Conservation (phyloP, 306 rosid genomes). For the Hippophae rhamnoides region DNA sequence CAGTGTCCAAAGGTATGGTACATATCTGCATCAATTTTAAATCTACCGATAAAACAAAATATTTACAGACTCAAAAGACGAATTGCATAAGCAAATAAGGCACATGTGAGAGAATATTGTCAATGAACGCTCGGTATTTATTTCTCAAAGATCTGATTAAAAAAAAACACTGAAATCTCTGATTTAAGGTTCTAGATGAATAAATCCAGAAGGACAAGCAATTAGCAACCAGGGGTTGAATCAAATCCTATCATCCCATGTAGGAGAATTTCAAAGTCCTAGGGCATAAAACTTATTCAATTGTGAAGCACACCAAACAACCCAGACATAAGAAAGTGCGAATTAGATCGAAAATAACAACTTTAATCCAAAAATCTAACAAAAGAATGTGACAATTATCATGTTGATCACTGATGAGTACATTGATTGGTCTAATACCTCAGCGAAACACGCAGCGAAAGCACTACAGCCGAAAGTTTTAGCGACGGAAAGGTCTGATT, state of each 20-base stretch:
- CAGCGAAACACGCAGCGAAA: conserved; percentile 70
- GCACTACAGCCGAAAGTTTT: conserved; percentile 62
- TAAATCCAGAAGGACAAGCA: not conserved
- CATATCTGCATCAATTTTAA: conserved; percentile 42
- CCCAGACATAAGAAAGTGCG: not conserved
- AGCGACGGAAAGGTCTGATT: conserved; percentile 61
- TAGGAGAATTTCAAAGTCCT: not conserved
- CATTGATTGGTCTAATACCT: conserved; percentile 29
- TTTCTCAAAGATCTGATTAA: not conserved
- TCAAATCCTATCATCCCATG: not conserved
- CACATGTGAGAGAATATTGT: not conserved
- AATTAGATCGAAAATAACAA: not conserved
- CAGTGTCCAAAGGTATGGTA: conserved; percentile 93
- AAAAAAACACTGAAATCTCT: not conserved
- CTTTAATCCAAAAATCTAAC: not conserved
- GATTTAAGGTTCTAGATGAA: not conserved
- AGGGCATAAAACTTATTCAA: not conserved
- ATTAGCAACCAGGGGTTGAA: not conserved
- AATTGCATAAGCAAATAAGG: conserved; percentile 13
- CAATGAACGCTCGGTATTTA: not conserved
- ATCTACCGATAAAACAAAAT: not conserved
- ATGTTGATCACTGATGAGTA: not conserved
- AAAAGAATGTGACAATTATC: not conserved
- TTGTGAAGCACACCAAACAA: not conserved
- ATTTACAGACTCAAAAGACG: not conserved